Conservation (phyloP, 495 filamentous ascomycete species). For the Pseudevernia furfuracea region DNA sequence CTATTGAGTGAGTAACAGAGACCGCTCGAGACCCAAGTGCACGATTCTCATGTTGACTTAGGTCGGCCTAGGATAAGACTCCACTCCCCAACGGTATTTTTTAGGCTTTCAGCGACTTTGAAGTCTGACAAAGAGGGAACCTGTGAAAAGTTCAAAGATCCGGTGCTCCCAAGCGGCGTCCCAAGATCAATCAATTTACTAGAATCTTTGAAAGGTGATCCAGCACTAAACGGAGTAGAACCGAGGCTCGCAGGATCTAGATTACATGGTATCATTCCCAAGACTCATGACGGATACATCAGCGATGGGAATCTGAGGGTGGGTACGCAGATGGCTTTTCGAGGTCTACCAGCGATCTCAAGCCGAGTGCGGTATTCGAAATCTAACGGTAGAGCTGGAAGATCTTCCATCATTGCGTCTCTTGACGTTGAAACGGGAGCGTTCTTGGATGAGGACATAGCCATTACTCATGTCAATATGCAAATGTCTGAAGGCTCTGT, state of each 20-base stretch:
- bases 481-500: constrained; percentile 58
- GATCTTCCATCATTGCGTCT: constrained; percentile 66
- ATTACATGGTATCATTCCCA: constrained; percentile 67
- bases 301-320: constrained; percentile 56
- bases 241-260: constrained; percentile 74
- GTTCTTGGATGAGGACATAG: constrained; percentile 64
- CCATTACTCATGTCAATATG: constrained; percentile 60
- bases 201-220: constrained; percentile 65
- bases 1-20: constrained; percentile 49
- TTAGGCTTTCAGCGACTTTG: constrained; percentile 64
- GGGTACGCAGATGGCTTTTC: constrained; percentile 53
- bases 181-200: constrained; percentile 76
- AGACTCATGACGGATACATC: constrained; percentile 41
- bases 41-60: constrained; percentile 24
- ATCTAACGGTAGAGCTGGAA: constrained; percentile 54
- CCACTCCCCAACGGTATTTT: constrained; percentile 68
- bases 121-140: constrained; percentile 48
- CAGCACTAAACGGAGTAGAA: constrained; percentile 52
- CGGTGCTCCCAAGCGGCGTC: constrained; percentile 68
- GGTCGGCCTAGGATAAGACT: constrained; percentile 69
- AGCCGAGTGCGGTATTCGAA: constrained; percentile 75
- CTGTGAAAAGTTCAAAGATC: constrained; percentile 46
- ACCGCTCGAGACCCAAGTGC: neutral
- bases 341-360: constrained; percentile 73
- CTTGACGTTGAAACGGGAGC: constrained; percentile 85